Conservation (phyloP, 306 rosid genomes). For the Cucurbita pepo region DNA sequence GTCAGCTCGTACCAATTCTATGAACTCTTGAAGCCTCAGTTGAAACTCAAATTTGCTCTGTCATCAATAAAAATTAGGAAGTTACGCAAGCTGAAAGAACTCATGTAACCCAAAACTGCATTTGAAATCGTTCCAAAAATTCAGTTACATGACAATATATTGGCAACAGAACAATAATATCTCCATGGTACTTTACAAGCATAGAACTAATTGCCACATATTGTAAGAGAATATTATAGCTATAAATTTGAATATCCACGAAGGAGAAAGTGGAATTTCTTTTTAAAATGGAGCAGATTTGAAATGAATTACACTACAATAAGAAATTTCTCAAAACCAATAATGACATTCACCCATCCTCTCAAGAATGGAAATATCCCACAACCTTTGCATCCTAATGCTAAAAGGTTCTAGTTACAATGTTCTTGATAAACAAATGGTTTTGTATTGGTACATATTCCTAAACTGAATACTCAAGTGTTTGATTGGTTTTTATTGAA, state of each 20-base stretch:
- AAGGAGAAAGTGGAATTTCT: not conserved
- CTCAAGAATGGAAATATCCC: not conserved
- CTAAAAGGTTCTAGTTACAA: not conserved
- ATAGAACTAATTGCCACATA: not conserved
- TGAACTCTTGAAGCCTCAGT: conserved; percentile 89
- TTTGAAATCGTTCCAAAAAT: not conserved
- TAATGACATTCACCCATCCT: not conserved
- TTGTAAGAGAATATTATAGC: not conserved
- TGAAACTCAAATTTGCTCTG: conserved; percentile 94
- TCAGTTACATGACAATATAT: not conserved
- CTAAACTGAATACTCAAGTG: no score
- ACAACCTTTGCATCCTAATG: not conserved
- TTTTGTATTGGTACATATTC: not conserved
- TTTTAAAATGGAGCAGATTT: not conserved
- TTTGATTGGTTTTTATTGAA: not conserved
- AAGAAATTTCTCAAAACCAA: not conserved
- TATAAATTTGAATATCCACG: not conserved
- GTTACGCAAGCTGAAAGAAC: not conserved
- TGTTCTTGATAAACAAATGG: not conserved
- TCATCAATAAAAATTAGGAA: conserved; percentile 7
- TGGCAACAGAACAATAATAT: not conserved
- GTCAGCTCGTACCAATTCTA: conserved; percentile 90
- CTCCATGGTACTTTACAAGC: not conserved
- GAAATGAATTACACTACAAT: not conserved
- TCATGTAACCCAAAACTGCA: not conserved